These are phyloP conservation scores for Phytophthora cactorum DNA, from an alignment of 352 stramenopile species.

Conservation along the genomic window DNA sequence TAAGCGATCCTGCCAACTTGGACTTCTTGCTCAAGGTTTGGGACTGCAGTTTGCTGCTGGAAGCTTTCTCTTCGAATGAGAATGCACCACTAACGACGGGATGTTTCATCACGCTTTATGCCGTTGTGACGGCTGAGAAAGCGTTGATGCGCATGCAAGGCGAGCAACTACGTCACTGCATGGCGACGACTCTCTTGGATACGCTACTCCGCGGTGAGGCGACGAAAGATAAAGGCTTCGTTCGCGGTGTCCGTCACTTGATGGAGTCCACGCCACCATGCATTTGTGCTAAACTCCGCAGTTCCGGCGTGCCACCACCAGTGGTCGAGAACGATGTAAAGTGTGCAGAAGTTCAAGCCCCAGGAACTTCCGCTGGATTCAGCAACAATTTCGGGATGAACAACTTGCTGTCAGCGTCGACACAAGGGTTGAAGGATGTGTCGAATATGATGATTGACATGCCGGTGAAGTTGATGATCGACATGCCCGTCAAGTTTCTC, in stretches of 20 bases:
- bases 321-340: constrained; percentile 3
- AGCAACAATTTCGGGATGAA: constrained; percentile 44
- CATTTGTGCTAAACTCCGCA: constrained; percentile 60
- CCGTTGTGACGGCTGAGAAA: constrained; percentile 65
- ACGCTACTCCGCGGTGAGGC: constrained; percentile 41
- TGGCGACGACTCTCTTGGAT: constrained; percentile 63
- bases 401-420: constrained; percentile 67
- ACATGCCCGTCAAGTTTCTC: constrained; percentile 42
- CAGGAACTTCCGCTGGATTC: neutral
- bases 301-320: constrained; percentile 36
- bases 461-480: constrained; percentile 67
- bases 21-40: constrained; percentile 71
- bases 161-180: constrained; percentile 75
- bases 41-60: constrained; percentile 71
- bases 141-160: constrained; percentile 73
- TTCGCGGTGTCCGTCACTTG: constrained; percentile 51
- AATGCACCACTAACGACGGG: constrained; percentile 19
- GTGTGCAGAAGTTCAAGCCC: neutral
- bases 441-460: constrained; percentile 77
- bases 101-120: constrained; percentile 54
- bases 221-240: constrained; percentile 37
- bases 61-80: constrained; percentile 30
- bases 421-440: constrained; percentile 67
- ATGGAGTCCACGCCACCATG: constrained; percentile 71
- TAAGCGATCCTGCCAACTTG: constrained; percentile 40